Evolutionary conservation across 371 early-diverging fungal species (phyloP).

Genomic region (Massospora cicadina): DNA sequence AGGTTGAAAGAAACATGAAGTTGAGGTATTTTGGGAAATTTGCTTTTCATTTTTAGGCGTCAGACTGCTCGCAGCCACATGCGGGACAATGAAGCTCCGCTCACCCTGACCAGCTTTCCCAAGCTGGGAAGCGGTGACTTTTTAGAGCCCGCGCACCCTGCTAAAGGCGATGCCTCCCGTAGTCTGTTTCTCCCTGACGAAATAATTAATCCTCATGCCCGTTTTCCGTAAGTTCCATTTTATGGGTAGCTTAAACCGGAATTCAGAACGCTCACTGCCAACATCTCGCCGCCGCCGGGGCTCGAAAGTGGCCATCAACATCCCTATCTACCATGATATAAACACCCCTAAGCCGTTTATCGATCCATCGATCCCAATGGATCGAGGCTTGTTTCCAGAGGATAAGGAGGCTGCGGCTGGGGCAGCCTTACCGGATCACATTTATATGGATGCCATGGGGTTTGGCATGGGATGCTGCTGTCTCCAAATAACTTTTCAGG

Average conservation of each 20-base stretch:
- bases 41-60: conserved; percentile 28
- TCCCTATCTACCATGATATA: conserved; percentile 61
- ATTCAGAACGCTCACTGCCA: conserved; percentile 70
- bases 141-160: conserved; percentile 47
- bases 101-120: conserved; percentile 80
- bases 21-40: conserved; percentile 22
- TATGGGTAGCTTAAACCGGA: conserved; percentile 2
- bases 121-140: conserved; percentile 65
- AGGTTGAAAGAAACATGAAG: conserved; percentile 81
- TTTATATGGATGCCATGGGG: conserved; percentile 98
- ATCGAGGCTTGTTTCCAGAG: conserved; percentile 33
- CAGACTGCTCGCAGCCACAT: conserved; percentile 40
- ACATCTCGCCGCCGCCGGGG: conserved; percentile 87
- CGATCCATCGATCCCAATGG: conserved; percentile 66
- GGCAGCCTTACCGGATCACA: conserved; percentile 75
- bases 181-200: conserved; percentile 88
- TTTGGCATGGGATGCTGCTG: conserved; percentile 99
- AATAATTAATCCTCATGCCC: conserved; percentile 85
- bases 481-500: conserved; percentile 97
- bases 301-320: conserved; percentile 78
- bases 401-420: conserved; percentile 43
- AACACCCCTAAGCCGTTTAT: conserved; percentile 81
- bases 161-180: conserved; percentile 43
- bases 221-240: conserved; percentile 57
- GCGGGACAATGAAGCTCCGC: conserved; percentile 47